A percentile compares a stretch with the other conserved stretches of the same genome.
phyloP scores from a whole-genome alignment of 176 grass and related monocot genomes.

The Cenchrus americanus region DNA sequence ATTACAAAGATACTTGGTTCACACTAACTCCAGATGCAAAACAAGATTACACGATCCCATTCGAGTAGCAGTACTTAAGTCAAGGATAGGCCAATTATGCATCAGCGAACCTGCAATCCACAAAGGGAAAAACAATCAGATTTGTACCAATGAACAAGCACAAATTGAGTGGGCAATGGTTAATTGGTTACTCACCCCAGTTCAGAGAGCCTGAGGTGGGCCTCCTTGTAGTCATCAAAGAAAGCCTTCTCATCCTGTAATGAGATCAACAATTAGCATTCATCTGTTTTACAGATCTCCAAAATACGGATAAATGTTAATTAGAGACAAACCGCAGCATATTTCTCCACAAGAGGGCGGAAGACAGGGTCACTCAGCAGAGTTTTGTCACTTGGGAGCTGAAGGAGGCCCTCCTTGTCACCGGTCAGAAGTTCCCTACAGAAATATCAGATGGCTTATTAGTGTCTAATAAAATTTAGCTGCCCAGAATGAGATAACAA shows the following conservation, averaged over 20 bases:
- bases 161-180: not conserved
- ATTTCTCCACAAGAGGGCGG: conserved; percentile 79
- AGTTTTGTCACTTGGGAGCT: conserved; percentile 91
- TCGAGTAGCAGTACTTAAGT: not conserved
- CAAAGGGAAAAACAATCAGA: not conserved
- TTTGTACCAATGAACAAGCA: not conserved
- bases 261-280: not conserved
- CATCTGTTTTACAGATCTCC: not conserved
- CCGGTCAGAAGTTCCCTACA: conserved; percentile 81
- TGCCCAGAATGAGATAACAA: not conserved
- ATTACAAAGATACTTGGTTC: conserved; percentile 45
- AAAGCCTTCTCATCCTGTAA: conserved; percentile 90
- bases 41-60: not conserved
- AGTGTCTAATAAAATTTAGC: not conserved
- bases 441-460: not conserved
- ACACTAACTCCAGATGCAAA: conserved; percentile 37
- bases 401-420: conserved; percentile 86
- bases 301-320: not conserved
- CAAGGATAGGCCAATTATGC: conserved; percentile 38
- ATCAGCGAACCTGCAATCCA: conserved; percentile 63
- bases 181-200: conserved; percentile 50
- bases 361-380: conserved; percentile 75
- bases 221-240: conserved; percentile 82
- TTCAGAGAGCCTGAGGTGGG: conserved; percentile 90
- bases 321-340: conserved; percentile 60